Evolutionary conservation across 306 rosid genomes (phyloP).

Genomic region (Fragaria ananassa): DNA sequence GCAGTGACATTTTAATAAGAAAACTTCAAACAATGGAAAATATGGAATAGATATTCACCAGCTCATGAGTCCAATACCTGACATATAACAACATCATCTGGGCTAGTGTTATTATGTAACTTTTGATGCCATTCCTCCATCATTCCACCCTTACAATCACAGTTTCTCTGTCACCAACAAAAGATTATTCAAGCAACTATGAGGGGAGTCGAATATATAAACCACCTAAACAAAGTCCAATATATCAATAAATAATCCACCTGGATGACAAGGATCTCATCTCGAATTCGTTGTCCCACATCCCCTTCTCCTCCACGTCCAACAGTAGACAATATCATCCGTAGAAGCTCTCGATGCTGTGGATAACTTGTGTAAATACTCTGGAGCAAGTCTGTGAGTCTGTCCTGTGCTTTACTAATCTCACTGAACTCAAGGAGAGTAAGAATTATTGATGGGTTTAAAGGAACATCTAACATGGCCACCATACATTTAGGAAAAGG

Average conservation of each 20-base stretch:
- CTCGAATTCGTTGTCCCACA: constrained; percentile 98
- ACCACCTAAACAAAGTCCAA: constrained; percentile 4
- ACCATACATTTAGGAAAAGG: constrained; percentile 1
- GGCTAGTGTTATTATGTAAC: constrained; percentile 97
- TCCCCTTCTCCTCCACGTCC: constrained; percentile 99
- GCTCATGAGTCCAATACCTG: constrained; percentile 59
- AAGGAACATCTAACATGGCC: constrained; percentile 17
- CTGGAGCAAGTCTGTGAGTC: constrained; percentile 88
- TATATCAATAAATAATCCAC: constrained; percentile 36
- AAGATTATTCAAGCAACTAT: constrained; percentile 17
- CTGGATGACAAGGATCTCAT: constrained; percentile 94
- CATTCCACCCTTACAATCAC: constrained; percentile 82
- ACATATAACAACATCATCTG: constrained; percentile 95
- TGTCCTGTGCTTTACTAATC: constrained; percentile 93
- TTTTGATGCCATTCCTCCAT: constrained; percentile 99
- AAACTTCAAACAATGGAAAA: constrained; percentile 17
- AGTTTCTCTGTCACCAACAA: constrained; percentile 62
- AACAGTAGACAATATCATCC: constrained; percentile 91
- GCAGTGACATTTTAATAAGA: constrained; percentile 31
- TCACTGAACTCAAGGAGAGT: constrained; percentile 54
- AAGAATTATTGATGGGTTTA: constrained; percentile 22
- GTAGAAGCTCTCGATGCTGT: constrained; percentile 67
- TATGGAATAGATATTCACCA: constrained; percentile 20
- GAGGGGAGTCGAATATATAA: constrained; percentile 16
- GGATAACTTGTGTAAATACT: constrained; percentile 62